A percentile compares a stretch with the other conserved stretches of the same genome.
Conservation (phyloP, 768 basidiomycete genomes). For the Auriscalpium vulgare region DNA sequence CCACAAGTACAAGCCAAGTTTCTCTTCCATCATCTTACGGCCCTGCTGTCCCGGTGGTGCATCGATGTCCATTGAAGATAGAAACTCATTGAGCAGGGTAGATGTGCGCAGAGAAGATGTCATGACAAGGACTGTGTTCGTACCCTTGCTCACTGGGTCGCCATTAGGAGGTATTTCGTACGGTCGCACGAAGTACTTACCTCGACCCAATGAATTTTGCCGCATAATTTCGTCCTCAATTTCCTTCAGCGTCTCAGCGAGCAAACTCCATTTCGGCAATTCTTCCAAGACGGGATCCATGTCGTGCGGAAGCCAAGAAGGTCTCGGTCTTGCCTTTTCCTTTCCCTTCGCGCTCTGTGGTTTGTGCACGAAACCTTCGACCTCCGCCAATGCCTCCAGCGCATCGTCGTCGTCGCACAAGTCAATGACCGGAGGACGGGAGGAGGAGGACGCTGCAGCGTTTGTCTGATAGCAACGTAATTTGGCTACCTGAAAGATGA, state of each 20-base stretch:
- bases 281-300: slow-evolving; percentile 89
- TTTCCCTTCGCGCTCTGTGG: slow-evolving; percentile 8
- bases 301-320: slow-evolving; percentile 63
- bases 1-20: slow-evolving; percentile 64
- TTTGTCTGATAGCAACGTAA: slow-evolving; percentile 66
- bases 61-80: slow-evolving; percentile 53
- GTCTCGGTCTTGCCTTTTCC: slow-evolving; percentile 23
- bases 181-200: background rate
- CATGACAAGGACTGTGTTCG: slow-evolving; percentile 84
- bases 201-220: slow-evolving; percentile 35
- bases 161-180: background rate
- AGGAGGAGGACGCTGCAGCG: slow-evolving; percentile 17
- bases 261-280: slow-evolving; percentile 85
- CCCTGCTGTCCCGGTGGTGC: slow-evolving; percentile 58
- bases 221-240: slow-evolving; percentile 80
- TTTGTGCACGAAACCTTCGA: slow-evolving; percentile 30
- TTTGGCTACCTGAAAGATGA: slow-evolving; percentile 75
- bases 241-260: slow-evolving; percentile 83
- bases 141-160: slow-evolving; percentile 35
- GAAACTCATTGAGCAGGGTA: slow-evolving; percentile 69
- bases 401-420: slow-evolving; percentile 58
- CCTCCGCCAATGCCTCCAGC: slow-evolving; percentile 66
- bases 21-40: slow-evolving; percentile 69
- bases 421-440: slow-evolving; percentile 25
- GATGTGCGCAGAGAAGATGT: slow-evolving; percentile 72